These are phyloP conservation scores for Aegilops umbellulata DNA, from an alignment of 176 grass and related monocot genomes.

Conservation along the genomic window DNA sequence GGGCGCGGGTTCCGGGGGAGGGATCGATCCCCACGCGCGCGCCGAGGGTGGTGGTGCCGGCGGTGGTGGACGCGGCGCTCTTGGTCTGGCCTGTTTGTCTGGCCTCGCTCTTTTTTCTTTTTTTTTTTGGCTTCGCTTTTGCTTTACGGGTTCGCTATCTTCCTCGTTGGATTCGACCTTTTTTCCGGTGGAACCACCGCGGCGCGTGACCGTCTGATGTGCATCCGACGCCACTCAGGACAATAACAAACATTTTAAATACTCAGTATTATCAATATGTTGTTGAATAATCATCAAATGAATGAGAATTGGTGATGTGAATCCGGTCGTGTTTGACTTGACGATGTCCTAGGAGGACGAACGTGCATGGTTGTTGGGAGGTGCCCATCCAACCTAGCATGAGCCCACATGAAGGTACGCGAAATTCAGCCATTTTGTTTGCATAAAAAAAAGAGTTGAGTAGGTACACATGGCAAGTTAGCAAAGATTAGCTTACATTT, in stretches of 20 bases:
- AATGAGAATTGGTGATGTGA: not conserved
- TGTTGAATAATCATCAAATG: not conserved
- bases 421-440: not conserved
- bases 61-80: not conserved
- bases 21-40: not conserved
- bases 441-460: not conserved
- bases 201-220: not conserved
- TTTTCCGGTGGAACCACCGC: not conserved
- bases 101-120: not conserved
- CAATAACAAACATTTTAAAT: too few relatives aligned
- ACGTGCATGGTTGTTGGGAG: conserved; percentile 9
- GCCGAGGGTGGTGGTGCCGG: not conserved
- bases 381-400: not conserved
- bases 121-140: conserved; percentile 8
- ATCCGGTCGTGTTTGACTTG: not conserved
- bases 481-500: not conserved
- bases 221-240: not conserved
- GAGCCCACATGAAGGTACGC: not conserved
- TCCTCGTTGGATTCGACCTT: not conserved
- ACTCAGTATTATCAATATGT: too few relatives aligned
- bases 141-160: conserved; percentile 42
- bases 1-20: not conserved
- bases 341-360: not conserved
- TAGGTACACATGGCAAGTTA: not conserved
- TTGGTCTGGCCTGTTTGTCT: not conserved